Evolutionary conservation across 352 stramenopile species (phyloP).

Genomic region (Pythium plurisporium): DNA sequence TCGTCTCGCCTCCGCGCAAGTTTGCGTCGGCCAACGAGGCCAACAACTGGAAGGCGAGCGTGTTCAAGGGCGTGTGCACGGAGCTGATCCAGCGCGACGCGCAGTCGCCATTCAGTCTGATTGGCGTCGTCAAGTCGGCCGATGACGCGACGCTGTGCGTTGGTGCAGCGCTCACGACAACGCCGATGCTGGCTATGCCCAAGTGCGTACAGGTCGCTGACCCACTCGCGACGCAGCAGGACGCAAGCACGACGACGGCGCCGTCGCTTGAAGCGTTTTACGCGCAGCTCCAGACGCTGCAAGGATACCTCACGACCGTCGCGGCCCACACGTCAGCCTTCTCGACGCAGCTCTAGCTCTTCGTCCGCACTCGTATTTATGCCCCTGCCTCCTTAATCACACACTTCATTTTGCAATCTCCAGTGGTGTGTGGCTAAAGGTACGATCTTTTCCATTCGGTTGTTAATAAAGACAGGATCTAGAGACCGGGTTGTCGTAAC

Average conservation of each 20-base stretch:
- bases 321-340: slow-evolving; percentile 36
- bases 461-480: slow-evolving; percentile 3
- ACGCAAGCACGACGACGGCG: neutral
- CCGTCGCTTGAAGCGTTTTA: slow-evolving; percentile 56
- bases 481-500: neutral
- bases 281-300: slow-evolving; percentile 49
- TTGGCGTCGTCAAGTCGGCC: slow-evolving; percentile 33
- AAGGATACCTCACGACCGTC: slow-evolving; percentile 36
- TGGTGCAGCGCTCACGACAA: slow-evolving; percentile 21
- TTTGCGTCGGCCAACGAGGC: slow-evolving; percentile 34
- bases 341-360: slow-evolving; percentile 26
- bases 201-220: slow-evolving; percentile 29
- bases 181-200: slow-evolving; percentile 31
- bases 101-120: slow-evolving; percentile 30
- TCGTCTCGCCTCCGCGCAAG: slow-evolving; percentile 37
- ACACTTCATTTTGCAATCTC: neutral
- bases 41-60: slow-evolving; percentile 35
- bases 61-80: slow-evolving; percentile 39
- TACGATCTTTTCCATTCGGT: slow-evolving; percentile 5
- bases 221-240: neutral
- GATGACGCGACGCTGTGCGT: slow-evolving; percentile 31
- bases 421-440: neutral
- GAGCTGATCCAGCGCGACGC: slow-evolving; percentile 21
- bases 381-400: neutral
- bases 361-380: neutral